These are phyloP conservation scores for Penicillium psychrosexuale DNA, from an alignment of 2,329 filamentous ascomycete genomes.

Conservation along the genomic window DNA sequence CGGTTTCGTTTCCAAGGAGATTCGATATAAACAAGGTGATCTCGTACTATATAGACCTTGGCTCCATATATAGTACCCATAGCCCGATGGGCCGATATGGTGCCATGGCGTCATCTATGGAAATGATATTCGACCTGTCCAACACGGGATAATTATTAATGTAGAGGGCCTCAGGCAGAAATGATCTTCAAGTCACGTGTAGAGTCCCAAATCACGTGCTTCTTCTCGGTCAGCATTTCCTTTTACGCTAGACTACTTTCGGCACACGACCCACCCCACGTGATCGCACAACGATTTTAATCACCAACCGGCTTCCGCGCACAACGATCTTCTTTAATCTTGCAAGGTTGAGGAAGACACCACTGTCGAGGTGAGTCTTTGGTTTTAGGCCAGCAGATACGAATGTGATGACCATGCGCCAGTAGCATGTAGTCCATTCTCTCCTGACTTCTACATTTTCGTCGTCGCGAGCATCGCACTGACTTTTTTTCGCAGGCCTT, in stretches of 20 bases:
- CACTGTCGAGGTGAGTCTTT: constrained; percentile 55
- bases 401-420: constrained; percentile 7
- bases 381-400: not conserved
- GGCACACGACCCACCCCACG: constrained; percentile 20
- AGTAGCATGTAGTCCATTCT: not conserved
- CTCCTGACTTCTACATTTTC: not conserved
- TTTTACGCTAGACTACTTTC: not conserved
- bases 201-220: too few species aligned
- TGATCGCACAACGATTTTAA: constrained; percentile 45
- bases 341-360: constrained; percentile 60
- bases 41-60: constrained; percentile 3
- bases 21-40: constrained; percentile 16
- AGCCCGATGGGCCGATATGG: constrained; percentile 2
- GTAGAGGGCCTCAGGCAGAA: not conserved
- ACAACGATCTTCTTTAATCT: constrained; percentile 26
- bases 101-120: constrained; percentile 4
- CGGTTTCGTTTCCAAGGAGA: constrained; percentile 17
- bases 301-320: constrained; percentile 26
- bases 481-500: constrained; percentile 37
- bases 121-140: constrained; percentile 3
- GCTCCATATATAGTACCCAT: constrained; percentile 3
- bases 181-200: not conserved
- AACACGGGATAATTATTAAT: not conserved
- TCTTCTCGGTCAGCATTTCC: not conserved
- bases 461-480: constrained; percentile 14